phyloP scores from a whole-genome alignment of 805 yeast species.

The Ogataea paradorogensis region DNA sequence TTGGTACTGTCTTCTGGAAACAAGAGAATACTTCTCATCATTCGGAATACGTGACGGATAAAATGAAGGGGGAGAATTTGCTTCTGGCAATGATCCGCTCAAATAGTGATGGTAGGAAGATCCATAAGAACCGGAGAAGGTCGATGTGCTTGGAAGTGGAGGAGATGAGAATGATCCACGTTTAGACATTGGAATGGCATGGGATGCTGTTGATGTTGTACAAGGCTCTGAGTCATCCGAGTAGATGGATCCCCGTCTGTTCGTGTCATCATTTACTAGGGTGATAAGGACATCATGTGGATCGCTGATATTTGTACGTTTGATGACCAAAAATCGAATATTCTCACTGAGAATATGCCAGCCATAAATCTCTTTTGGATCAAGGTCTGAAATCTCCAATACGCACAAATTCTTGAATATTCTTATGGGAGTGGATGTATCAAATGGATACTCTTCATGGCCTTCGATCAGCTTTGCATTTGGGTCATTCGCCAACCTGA shows the following conservation, averaged over 20 bases:
- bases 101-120: slow-evolving; percentile 24
- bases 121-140: slow-evolving; percentile 19
- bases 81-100: slow-evolving; percentile 28
- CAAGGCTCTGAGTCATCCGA: slow-evolving; percentile 22
- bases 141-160: slow-evolving; percentile 10
- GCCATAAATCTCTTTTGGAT: slow-evolving; percentile 63
- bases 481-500: slow-evolving; percentile 56
- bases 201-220: slow-evolving; percentile 15
- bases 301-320: slow-evolving; percentile 48
- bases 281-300: slow-evolving; percentile 51
- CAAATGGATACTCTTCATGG: slow-evolving; percentile 70
- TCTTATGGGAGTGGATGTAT: slow-evolving; percentile 62
- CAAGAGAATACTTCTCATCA: slow-evolving; percentile 16
- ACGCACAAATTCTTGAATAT: slow-evolving; percentile 62
- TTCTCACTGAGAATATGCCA: slow-evolving; percentile 58
- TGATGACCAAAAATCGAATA: slow-evolving; percentile 51
- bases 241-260: slow-evolving; percentile 29
- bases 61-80: slow-evolving; percentile 19
- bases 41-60: slow-evolving; percentile 14
- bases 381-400: slow-evolving; percentile 56
- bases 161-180: slow-evolving; percentile 23
- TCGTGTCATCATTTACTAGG: slow-evolving; percentile 50
- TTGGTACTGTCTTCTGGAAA: slow-evolving; percentile 26
- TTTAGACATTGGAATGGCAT: slow-evolving; percentile 22
- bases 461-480: slow-evolving; percentile 56